Evolutionary conservation across 495 filamentous ascomycete genomes (phyloP), one percentile per base, ranked within the genome.

Genomic region (Aspergillus biplanus): DNA sequence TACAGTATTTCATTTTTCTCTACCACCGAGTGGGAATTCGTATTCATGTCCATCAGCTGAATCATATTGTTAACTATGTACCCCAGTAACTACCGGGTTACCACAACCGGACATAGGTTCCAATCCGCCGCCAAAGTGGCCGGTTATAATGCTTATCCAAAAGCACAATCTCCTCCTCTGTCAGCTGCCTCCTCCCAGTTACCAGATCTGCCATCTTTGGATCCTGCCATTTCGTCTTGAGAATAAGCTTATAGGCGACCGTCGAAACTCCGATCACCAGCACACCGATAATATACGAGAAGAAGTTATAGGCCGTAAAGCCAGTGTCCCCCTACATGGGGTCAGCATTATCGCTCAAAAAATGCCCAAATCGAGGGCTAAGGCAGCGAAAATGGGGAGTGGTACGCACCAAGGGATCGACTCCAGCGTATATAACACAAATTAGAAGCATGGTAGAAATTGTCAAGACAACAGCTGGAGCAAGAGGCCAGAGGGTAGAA

Each of bases 51-150:
- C 21, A 27, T 27, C 1, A 27, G 21, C 21, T 27, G 21, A 27
- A 27, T 27, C 21, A 27, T 27, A 1, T 27, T 27, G 21, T 27
- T 1, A 27, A 13, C 37, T 7, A 39, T 39, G 4, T 39, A 39
- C 13, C 37, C 37, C 13, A 39, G 37, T 39, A 8, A 27, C 37
- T 13, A 39, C 37, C 37, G 37, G 13, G 33, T 59, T 58, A 74
- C 69, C 71, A 74, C 9, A 74, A 33, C 50, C 62, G 62, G 2
- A 71, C 16, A 62, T 71, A 71, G 5, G 59, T 64, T 35, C 59
- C 53, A 16, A 74, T 7, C 44, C 65, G 52, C 27, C 69, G 35
- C 71, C 69, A 74, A 5, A 59, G 6, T 0, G 68, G 68, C 39
- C 50, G 60, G 21, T 31, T 49, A 63, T 68, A 71, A 54, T 72